These are phyloP conservation scores for Blastobotrys elegans DNA, from an alignment of 1,139 yeast genomes.

Conservation along the genomic window DNA sequence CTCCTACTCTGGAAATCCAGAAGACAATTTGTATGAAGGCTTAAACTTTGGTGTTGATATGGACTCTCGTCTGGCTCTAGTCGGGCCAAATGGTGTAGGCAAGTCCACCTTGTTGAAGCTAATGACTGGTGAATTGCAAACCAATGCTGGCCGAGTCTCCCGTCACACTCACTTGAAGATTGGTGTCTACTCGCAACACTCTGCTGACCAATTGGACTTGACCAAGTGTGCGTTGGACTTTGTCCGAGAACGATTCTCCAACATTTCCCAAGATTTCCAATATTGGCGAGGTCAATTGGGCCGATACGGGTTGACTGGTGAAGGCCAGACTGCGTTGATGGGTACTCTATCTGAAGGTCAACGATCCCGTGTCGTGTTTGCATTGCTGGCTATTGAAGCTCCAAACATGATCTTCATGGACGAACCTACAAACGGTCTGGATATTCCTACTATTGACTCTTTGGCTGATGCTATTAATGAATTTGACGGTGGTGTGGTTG, in stretches of 20 bases:
- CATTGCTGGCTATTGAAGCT: constrained; percentile 86
- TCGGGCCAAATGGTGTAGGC: constrained; percentile 99
- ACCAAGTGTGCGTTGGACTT: constrained; percentile 93
- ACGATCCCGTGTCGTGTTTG: constrained; percentile 97
- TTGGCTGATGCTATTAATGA: constrained; percentile 92
- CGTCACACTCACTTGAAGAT: constrained; percentile 96
- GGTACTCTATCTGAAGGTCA: constrained; percentile 98
- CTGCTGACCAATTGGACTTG: constrained; percentile 95
- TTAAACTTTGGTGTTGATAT: constrained; percentile 97
- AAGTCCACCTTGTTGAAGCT: constrained; percentile 92
- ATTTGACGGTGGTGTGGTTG: constrained; percentile 97
- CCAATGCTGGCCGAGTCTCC: constrained; percentile 92
- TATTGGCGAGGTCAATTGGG: constrained; percentile 99
- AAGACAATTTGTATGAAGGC: constrained; percentile 83
- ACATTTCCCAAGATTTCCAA: constrained; percentile 94
- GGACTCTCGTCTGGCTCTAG: constrained; percentile 98
- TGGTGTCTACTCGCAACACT: constrained; percentile 98
- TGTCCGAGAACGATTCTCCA: constrained; percentile 88
- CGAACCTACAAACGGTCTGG: constrained; percentile 99
- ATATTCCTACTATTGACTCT: constrained; percentile 96
- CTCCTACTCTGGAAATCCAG: constrained; percentile 81
- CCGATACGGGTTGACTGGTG: constrained; percentile 97
- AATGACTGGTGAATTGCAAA: constrained; percentile 90
- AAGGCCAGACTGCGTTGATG: constrained; percentile 97
- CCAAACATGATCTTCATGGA: constrained; percentile 94